Evolutionary conservation across 1,284 basidiomycete species (phyloP).

Genomic region (Boletus smithii): DNA sequence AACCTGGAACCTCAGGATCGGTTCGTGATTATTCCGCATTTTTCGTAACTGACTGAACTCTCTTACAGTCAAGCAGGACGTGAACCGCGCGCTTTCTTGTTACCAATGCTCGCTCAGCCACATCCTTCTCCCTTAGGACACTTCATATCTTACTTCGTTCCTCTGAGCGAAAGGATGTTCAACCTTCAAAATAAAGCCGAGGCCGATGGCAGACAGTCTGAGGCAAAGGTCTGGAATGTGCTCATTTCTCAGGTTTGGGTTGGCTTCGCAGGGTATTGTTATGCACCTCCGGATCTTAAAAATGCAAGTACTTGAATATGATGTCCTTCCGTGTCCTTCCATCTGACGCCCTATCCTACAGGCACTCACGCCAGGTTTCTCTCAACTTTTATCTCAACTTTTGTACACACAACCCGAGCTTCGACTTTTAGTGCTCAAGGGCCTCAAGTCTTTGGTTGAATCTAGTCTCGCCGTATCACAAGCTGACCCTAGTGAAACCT

Average conservation of each 20-base stretch:
- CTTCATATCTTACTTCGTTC: slow-evolving; percentile 90
- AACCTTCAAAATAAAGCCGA: slow-evolving; percentile 79
- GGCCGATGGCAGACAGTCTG: slow-evolving; percentile 65
- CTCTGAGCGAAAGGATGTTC: slow-evolving; percentile 92
- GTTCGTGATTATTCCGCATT: slow-evolving; percentile 42
- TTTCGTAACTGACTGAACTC: slow-evolving; percentile 6
- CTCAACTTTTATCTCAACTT: slow-evolving; percentile 86
- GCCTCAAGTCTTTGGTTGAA: slow-evolving; percentile 79
- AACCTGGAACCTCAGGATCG: slow-evolving; percentile 80
- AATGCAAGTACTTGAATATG: slow-evolving; percentile 13
- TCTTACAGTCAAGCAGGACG: slow-evolving; percentile 51
- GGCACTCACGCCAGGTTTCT: slow-evolving; percentile 73
- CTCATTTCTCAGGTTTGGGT: slow-evolving; percentile 92
- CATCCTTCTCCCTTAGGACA: slow-evolving; percentile 81
- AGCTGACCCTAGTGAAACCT: slow-evolving; percentile 32
- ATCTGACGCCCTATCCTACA: slow-evolving; percentile 30
- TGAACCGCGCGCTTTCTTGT: slow-evolving; percentile 84
- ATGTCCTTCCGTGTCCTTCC: background rate
- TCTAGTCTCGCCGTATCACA: slow-evolving; percentile 54
- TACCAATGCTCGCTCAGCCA: slow-evolving; percentile 83
- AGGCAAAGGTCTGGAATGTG: slow-evolving; percentile 93
- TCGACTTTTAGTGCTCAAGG: slow-evolving; percentile 78
- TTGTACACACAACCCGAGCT: slow-evolving; percentile 87
- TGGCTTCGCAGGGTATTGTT: slow-evolving; percentile 84
- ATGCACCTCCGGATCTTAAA: slow-evolving; percentile 55